Evolutionary conservation across 441 rosid species (phyloP).

Genomic region (Codiaeum variegatum): DNA sequence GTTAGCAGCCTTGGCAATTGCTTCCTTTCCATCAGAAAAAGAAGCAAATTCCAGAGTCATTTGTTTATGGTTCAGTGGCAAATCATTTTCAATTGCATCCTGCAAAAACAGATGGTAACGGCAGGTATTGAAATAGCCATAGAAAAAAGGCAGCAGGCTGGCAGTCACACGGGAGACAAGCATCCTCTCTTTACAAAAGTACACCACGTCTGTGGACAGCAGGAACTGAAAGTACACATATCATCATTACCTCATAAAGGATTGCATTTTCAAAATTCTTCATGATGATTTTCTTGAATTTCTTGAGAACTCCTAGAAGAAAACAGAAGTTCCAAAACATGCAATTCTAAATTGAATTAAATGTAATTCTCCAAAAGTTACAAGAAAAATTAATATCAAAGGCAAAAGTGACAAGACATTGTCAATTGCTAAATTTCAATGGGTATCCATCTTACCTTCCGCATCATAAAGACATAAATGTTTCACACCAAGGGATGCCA

Average conservation of each 20-base stretch:
- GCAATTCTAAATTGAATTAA: background rate
- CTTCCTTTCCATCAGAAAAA: constrained; percentile 72
- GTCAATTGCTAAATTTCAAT: background rate
- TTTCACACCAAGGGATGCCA: constrained; percentile 55
- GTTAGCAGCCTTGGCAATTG: constrained; percentile 79
- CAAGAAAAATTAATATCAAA: background rate
- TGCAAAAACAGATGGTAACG: constrained; percentile 16
- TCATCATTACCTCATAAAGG: constrained; percentile 42
- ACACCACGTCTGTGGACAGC: background rate
- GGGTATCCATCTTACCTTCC: constrained; percentile 44
- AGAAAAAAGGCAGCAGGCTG: background rate
- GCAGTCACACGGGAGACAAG: background rate
- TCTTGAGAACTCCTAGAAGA: constrained; percentile 65
- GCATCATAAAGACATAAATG: constrained; percentile 67
- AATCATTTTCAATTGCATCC: constrained; percentile 43
- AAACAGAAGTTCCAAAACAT: constrained; percentile 10
- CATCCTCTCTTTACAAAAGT: background rate
- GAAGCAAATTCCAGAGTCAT: constrained; percentile 69
- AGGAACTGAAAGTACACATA: background rate
- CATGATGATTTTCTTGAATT: constrained; percentile 55
- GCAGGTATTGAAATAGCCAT: background rate
- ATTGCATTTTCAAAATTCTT: constrained; percentile 36
- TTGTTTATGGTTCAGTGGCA: constrained; percentile 20
- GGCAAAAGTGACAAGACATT: background rate
- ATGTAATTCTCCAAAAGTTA: background rate